A percentile compares a stretch with the other conserved stretches of the same genome.
Conservation (phyloP, 805 yeast species). For the Pichia sporocuriosa region DNA sequence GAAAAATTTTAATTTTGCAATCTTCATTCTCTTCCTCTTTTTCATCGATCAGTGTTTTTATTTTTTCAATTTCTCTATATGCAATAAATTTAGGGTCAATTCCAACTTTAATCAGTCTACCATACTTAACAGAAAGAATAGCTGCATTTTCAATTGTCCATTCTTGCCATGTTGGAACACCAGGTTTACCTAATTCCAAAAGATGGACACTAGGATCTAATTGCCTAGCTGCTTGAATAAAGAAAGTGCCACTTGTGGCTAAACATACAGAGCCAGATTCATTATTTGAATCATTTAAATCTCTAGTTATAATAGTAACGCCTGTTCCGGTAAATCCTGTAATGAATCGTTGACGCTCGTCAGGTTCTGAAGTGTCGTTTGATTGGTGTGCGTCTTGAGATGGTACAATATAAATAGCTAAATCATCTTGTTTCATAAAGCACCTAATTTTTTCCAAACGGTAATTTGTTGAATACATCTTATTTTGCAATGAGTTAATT, state of each 20-base stretch:
- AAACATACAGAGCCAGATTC: constrained; percentile 49
- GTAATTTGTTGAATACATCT: no score
- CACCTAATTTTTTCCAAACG: constrained; percentile 56
- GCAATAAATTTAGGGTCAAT: constrained; percentile 47
- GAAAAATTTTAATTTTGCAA: constrained; percentile 36
- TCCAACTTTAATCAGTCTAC: constrained; percentile 29
- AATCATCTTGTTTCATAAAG: constrained; percentile 49
- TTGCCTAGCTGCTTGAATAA: constrained; percentile 51
- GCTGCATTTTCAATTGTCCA: constrained; percentile 49
- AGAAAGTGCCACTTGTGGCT: constrained; percentile 57
- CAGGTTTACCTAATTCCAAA: constrained; percentile 44
- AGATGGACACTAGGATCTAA: constrained; percentile 55
- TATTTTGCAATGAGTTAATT: no score
- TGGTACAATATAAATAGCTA: constrained; percentile 64
- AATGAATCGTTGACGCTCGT: constrained; percentile 50
- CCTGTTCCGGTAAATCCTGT: constrained; percentile 62
- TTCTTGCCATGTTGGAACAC: constrained; percentile 50
- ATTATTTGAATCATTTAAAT: constrained; percentile 42
- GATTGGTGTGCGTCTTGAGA: constrained; percentile 60
- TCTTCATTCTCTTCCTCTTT: constrained; percentile 21
- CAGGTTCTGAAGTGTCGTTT: constrained; percentile 49
- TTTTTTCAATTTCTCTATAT: constrained; percentile 28
- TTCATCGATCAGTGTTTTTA: constrained; percentile 29
- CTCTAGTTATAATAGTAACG: constrained; percentile 50
- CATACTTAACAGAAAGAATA: constrained; percentile 42